Conservation (phyloP, 805 yeast genomes). For the Komagataella pseudopastoris region DNA sequence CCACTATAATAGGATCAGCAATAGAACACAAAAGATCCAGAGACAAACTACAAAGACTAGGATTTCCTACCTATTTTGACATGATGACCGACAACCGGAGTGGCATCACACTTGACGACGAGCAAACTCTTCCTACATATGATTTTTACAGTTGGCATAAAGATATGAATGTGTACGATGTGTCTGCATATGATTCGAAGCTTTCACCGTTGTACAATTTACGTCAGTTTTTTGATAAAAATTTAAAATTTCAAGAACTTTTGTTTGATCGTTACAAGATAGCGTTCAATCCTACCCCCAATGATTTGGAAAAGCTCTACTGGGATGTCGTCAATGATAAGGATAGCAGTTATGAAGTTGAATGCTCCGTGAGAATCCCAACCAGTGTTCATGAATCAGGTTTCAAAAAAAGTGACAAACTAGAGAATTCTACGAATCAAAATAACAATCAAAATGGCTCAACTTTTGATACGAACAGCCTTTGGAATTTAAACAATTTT, state of each 20-base stretch:
- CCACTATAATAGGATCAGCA: constrained; percentile 32
- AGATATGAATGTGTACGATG: constrained; percentile 24
- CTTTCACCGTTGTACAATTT: constrained; percentile 39
- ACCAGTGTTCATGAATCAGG: constrained; percentile 27
- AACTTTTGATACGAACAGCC: constrained; percentile 10
- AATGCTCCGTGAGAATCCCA: constrained; percentile 18
- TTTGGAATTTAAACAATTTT: constrained; percentile 49
- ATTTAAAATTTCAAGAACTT: constrained; percentile 25
- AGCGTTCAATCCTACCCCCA: not conserved
- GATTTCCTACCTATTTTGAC: constrained; percentile 36
- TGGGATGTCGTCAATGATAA: constrained; percentile 24
- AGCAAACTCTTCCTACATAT: constrained; percentile 22
- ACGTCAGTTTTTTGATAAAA: constrained; percentile 45
- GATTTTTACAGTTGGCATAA: constrained; percentile 31
- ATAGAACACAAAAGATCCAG: constrained; percentile 18
- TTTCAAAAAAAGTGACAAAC: constrained; percentile 10
- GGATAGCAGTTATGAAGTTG: constrained; percentile 18
- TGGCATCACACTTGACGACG: constrained; percentile 20
- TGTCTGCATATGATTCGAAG: constrained; percentile 21
- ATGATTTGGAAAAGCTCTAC: constrained; percentile 23
- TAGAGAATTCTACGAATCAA: not conserved
- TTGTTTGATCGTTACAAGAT: constrained; percentile 5
- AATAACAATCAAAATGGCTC: not conserved
- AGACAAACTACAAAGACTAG: constrained; percentile 24
- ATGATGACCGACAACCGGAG: constrained; percentile 28